phyloP scores from a whole-genome alignment of 768 basidiomycete species.

The Pleurotus sapidus region DNA sequence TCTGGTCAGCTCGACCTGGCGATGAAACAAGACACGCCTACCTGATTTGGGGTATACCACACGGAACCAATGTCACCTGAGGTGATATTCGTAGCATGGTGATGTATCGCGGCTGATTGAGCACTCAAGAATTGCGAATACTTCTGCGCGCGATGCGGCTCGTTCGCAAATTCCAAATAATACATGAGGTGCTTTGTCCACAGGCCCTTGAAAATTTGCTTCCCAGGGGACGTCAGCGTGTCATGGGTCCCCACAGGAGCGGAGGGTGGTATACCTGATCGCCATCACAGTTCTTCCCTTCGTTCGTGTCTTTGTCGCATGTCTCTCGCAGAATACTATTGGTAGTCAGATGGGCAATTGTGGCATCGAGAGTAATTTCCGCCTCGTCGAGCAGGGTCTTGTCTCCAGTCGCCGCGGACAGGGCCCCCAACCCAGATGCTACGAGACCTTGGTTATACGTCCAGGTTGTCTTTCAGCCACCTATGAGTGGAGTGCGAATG shows the following conservation, averaged over 20 bases:
- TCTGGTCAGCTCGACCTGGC: neutral
- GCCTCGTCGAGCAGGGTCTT: slow-evolving; percentile 39
- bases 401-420: slow-evolving; percentile 38
- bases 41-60: slow-evolving; percentile 42
- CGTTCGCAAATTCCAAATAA: slow-evolving; percentile 45
- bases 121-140: slow-evolving; percentile 38
- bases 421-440: slow-evolving; percentile 48
- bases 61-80: slow-evolving; percentile 41
- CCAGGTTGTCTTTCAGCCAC: slow-evolving; percentile 44
- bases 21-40: slow-evolving; percentile 8
- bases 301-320: slow-evolving; percentile 42
- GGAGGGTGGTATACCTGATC: slow-evolving; percentile 34
- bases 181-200: slow-evolving; percentile 54
- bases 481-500: neutral
- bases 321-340: slow-evolving; percentile 46
- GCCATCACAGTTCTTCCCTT: slow-evolving; percentile 37
- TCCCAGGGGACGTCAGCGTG: neutral
- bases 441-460: slow-evolving; percentile 61
- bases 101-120: slow-evolving; percentile 39
- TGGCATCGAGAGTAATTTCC: slow-evolving; percentile 51
- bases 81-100: slow-evolving; percentile 36
- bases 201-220: slow-evolving; percentile 51
- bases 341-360: slow-evolving; percentile 35
- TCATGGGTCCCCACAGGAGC: neutral
- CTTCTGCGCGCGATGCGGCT: slow-evolving; percentile 37